Percentiles rank a stretch among this genome's conserved stretches.
phyloP scores from a whole-genome alignment of 139 green algal species.

The Tetraselmis striata region DNA sequence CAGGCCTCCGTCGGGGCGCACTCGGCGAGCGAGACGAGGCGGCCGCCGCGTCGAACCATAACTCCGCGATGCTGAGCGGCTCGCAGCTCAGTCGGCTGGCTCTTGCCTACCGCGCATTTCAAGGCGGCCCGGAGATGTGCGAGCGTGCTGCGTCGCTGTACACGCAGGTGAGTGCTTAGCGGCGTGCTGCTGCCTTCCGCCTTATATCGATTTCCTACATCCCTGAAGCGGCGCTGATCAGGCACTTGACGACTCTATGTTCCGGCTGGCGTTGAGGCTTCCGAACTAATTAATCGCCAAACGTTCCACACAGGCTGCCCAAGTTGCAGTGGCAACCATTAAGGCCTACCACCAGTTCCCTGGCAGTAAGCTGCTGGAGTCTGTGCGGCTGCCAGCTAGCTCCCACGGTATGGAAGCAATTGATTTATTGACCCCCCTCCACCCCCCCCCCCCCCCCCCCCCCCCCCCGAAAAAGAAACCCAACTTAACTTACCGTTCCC shows the following conservation, averaged over 20 bases:
- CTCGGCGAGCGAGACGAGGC: background rate
- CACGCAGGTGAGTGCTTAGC: background rate
- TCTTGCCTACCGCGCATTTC: background rate
- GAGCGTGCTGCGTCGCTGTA: background rate
- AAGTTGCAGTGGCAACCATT: background rate
- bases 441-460: too few species aligned
- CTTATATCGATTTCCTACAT: too few species aligned
- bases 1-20: background rate
- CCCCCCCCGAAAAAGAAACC: too few species aligned
- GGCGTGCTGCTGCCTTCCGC: too few species aligned
- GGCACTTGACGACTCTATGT: too few species aligned
- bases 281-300: too few species aligned
- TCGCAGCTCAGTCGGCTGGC: background rate
- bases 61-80: background rate
- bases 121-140: background rate
- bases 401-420: background rate
- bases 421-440: too few species aligned
- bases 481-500: too few species aligned
- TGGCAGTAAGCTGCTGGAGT: background rate
- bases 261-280: too few species aligned
- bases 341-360: background rate
- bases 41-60: background rate
- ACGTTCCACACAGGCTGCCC: background rate
- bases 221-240: too few species aligned
- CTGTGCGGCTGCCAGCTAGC: background rate